Conservation (phyloP, 139 green algal species). For the Chlorella vulgaris region DNA sequence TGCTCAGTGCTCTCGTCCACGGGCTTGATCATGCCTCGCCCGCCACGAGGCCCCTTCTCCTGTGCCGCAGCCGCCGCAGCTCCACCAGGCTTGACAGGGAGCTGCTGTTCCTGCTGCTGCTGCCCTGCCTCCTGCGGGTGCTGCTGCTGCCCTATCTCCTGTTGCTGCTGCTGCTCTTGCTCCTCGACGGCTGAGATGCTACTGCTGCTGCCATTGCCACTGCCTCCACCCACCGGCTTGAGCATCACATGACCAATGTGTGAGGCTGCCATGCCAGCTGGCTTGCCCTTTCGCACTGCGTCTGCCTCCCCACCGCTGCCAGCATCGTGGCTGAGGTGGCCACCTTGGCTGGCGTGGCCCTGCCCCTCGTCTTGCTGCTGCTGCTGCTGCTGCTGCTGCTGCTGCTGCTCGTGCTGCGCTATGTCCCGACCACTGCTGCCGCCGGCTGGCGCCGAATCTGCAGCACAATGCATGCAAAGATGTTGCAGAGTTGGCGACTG, state of each 20-base stretch:
- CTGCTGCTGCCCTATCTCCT: neutral
- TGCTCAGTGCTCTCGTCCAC: neutral
- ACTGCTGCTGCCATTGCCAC: neutral
- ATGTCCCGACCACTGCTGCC: neutral
- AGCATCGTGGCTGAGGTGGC: no score
- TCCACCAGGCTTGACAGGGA: neutral
- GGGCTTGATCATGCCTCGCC: slow-evolving; percentile 15
- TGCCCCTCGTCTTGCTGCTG: neutral
- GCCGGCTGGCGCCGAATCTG: no score
- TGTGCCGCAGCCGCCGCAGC: neutral
- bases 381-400: neutral
- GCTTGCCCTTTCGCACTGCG: neutral
- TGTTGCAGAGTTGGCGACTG: no score
- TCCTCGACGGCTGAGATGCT: neutral
- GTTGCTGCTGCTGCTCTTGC: neutral
- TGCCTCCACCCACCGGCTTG: slow-evolving; percentile 23
- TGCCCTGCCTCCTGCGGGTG: neutral
- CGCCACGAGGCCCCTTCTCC: neutral
- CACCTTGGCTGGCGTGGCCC: neutral
- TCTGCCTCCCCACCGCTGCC: neutral
- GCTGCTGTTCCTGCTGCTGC: neutral
- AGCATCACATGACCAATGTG: slow-evolving; percentile 31
- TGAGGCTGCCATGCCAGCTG: neutral
- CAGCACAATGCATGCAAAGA: neutral
- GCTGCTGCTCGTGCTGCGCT: neutral